Evolutionary conservation across 257 asterid genomes (phyloP), one percentile per base, ranked within the genome.

Genomic region (Salvia hispanica): DNA sequence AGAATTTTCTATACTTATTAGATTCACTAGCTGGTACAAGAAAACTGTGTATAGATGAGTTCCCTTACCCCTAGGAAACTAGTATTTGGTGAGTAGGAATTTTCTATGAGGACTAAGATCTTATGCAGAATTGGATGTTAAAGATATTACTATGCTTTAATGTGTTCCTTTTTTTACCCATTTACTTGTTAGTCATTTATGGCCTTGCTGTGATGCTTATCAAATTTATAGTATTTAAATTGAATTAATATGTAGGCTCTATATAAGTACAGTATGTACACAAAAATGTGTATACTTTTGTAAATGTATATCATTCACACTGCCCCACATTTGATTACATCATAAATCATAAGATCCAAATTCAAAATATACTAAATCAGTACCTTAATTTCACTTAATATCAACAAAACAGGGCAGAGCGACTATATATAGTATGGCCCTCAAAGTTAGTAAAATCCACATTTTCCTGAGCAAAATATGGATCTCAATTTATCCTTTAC

Each of bases 41-140:
- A 52, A 83, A 70, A 69, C 31, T 58, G 60, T 81, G 85, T 77
- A 79, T 72, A 83, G 78, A 85, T 62, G 75, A 70, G 76, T 77
- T 70, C 60, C 54, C 18, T 21, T 69, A 36, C 21, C 36, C n/a
- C 33, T 64, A 55, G 62, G 73, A 51, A 40, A 45, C 55, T 59
- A 64, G 64, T 58, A n/a, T 28, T 69, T 33, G 51, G 48, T 39
- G 70, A 33, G 33, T 67, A 67, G 51, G 33, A 51, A 43, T 48
- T 63, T 59, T 47, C 59, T 64, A 39, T 71, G 36, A 57, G 3
- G 40, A 37, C 33, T 25, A 21, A 34, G 14, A 63, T 69, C 14
- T 37, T 18, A 50, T 66, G 61, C 69, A 15, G 69, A 52, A 33
- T 33, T 50, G 40, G 55, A 64, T 36, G 31, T 9, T 34, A 18